Conservation (phyloP, 2,329 filamentous ascomycete species). For the Simplicillium aogashimaense region DNA sequence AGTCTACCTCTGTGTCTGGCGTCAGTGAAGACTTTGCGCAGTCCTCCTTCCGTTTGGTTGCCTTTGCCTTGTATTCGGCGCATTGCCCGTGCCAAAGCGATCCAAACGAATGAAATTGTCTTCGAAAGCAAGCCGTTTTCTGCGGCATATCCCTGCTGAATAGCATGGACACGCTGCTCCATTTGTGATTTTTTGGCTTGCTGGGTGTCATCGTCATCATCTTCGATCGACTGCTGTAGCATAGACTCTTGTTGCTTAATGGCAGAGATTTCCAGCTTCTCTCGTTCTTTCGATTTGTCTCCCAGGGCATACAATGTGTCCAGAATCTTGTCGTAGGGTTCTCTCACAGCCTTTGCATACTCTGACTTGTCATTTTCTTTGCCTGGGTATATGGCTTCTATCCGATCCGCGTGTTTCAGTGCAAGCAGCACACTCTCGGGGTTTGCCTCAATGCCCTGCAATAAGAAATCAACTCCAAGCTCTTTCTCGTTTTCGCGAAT, state of each 20-base stretch:
- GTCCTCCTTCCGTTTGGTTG: slow-evolving; percentile 56
- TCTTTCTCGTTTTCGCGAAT: slow-evolving; percentile 50
- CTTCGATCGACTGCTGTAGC: slow-evolving; percentile 26
- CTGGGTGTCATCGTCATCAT: slow-evolving; percentile 41
- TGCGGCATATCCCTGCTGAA: slow-evolving; percentile 57
- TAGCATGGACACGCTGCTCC: slow-evolving; percentile 52
- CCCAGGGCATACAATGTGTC: slow-evolving; percentile 83
- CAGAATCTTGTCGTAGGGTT: slow-evolving; percentile 74
- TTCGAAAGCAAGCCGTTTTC: slow-evolving; percentile 71
- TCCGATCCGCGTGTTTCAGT: slow-evolving; percentile 78
- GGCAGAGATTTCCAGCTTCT: slow-evolving; percentile 46
- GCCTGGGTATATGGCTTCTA: slow-evolving; percentile 68
- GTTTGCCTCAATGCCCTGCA: slow-evolving; percentile 77
- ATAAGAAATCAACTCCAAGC: slow-evolving; percentile 64
- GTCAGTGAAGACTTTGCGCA: slow-evolving; percentile 81
- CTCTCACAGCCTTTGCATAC: slow-evolving; percentile 69
- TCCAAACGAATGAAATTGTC: slow-evolving; percentile 89
- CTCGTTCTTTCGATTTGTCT: slow-evolving; percentile 58
- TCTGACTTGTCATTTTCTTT: slow-evolving; percentile 71
- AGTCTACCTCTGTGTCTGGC: slow-evolving; percentile 79
- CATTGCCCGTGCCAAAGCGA: slow-evolving; percentile 87
- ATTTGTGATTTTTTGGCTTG: slow-evolving; percentile 42
- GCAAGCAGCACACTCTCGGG: slow-evolving; percentile 87
- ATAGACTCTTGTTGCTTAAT: slow-evolving; percentile 39
- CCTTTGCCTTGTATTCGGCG: slow-evolving; percentile 86